Evolutionary conservation across 352 stramenopile genomes (phyloP).

Genomic region (Pythium biforme): DNA sequence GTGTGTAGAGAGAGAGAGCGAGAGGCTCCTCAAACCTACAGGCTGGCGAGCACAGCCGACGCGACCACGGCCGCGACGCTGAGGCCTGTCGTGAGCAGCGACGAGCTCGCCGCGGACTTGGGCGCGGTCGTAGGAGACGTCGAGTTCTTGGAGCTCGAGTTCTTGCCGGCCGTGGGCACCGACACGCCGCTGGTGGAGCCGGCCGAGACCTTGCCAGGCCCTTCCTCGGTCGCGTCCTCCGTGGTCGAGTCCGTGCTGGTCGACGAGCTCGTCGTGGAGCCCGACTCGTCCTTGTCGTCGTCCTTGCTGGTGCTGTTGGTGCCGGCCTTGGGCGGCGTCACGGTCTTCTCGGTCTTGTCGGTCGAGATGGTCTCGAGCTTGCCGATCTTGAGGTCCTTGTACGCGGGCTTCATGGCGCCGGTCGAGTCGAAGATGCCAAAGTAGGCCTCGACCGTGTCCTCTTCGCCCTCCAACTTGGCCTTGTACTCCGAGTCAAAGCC

Average conservation of each 20-base stretch:
- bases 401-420: constrained; percentile 65
- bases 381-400: constrained; percentile 56
- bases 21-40: background rate
- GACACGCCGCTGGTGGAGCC: constrained; percentile 12
- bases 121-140: constrained; percentile 9
- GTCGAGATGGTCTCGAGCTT: constrained; percentile 8
- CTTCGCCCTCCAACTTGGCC: constrained; percentile 44
- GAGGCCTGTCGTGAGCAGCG: constrained; percentile 7
- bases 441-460: constrained; percentile 61
- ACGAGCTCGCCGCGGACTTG: constrained; percentile 3
- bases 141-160: constrained; percentile 17
- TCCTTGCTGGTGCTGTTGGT: background rate
- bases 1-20: background rate
- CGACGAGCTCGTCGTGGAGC: background rate
- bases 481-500: constrained; percentile 85
- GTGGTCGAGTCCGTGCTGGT: background rate
- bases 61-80: constrained; percentile 13
- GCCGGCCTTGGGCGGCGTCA: constrained; percentile 1
- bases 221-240: constrained; percentile 1
- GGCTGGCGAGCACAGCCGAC: constrained; percentile 14
- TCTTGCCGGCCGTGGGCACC: constrained; percentile 1
- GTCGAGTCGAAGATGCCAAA: constrained; percentile 75
- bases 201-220: constrained; percentile 12
- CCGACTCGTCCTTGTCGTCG: background rate
- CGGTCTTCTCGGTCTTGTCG: constrained; percentile 12